Evolutionary conservation across 2,329 filamentous ascomycete genomes (phyloP).

Genomic region (Fusarium mangiferae): DNA sequence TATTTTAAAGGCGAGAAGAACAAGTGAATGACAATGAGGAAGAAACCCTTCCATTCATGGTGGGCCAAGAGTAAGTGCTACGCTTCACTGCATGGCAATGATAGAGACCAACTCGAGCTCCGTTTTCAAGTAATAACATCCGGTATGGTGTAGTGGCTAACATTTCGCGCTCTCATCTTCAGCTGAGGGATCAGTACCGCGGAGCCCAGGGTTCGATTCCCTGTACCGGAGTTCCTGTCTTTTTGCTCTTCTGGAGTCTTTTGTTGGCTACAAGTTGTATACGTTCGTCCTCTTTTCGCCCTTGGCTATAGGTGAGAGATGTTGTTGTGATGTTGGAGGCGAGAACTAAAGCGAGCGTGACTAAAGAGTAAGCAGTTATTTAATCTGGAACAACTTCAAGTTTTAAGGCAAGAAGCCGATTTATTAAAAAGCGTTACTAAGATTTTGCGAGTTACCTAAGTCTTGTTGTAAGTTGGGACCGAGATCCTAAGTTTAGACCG

Average conservation of each 20-base stretch:
- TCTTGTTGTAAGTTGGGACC: background rate
- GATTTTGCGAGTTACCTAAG: no score
- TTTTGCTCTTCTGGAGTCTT: background rate
- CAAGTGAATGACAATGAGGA: background rate
- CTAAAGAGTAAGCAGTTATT: background rate
- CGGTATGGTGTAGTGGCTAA: constrained; percentile 50
- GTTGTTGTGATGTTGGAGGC: no score
- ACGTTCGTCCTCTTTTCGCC: background rate
- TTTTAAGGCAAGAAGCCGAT: background rate
- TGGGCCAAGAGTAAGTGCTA: background rate
- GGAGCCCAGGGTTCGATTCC: constrained; percentile 46
- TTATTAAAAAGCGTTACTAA: background rate
- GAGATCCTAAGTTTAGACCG: background rate
- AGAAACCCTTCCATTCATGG: no score
- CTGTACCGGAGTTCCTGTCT: constrained; percentile 37
- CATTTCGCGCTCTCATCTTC: constrained; percentile 47
- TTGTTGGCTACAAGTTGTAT: accelerated
- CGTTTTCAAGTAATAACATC: background rate
- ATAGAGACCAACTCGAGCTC: background rate
- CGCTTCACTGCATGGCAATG: accelerated
- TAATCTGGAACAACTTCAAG: background rate
- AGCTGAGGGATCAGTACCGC: constrained; percentile 37
- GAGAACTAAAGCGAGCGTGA: background rate
- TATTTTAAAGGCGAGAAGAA: background rate
- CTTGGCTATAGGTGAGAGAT: background rate